Conservation (phyloP, 2,329 filamentous ascomycete species). For the Aspergillus sergii region DNA sequence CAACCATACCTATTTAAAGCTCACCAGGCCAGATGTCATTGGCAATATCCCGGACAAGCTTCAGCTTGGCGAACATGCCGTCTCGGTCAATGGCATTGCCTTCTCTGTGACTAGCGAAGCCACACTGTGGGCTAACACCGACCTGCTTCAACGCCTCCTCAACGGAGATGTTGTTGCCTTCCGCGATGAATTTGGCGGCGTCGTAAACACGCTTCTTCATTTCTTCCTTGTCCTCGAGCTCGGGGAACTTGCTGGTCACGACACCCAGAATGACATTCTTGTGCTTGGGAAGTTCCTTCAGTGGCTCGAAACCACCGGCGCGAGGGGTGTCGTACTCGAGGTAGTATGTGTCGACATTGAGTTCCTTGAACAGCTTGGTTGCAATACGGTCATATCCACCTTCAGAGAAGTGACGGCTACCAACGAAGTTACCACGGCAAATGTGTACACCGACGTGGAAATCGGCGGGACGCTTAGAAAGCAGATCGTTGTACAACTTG, state of each 20-base stretch:
- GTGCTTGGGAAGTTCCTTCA: constrained; percentile 61
- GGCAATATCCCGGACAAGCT: constrained; percentile 70
- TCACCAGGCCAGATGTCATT: constrained; percentile 70
- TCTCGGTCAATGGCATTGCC: constrained; percentile 70
- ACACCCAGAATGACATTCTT: constrained; percentile 67
- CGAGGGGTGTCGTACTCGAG: constrained; percentile 70
- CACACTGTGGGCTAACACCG: constrained; percentile 71
- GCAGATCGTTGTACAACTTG: constrained; percentile 72
- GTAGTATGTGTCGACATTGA: constrained; percentile 69
- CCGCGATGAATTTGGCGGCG: constrained; percentile 69
- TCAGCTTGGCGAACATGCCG: constrained; percentile 73
- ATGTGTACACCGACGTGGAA: constrained; percentile 78
- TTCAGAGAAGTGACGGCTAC: constrained; percentile 66
- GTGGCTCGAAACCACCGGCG: constrained; percentile 67
- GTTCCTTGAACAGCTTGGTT: constrained; percentile 64
- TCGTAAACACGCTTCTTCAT: constrained; percentile 62
- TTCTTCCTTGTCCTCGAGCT: constrained; percentile 65
- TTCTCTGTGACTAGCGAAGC: constrained; percentile 73
- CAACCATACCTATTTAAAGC: constrained; percentile 34
- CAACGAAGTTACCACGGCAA: constrained; percentile 68
- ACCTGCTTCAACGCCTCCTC: constrained; percentile 71
- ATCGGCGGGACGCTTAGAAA: constrained; percentile 65
- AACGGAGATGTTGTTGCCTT: constrained; percentile 64
- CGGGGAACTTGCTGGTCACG: constrained; percentile 64
- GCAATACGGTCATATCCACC: constrained; percentile 70